phyloP scores from a whole-genome alignment of 495 filamentous ascomycete genomes.

The Physcia stellaris region DNA sequence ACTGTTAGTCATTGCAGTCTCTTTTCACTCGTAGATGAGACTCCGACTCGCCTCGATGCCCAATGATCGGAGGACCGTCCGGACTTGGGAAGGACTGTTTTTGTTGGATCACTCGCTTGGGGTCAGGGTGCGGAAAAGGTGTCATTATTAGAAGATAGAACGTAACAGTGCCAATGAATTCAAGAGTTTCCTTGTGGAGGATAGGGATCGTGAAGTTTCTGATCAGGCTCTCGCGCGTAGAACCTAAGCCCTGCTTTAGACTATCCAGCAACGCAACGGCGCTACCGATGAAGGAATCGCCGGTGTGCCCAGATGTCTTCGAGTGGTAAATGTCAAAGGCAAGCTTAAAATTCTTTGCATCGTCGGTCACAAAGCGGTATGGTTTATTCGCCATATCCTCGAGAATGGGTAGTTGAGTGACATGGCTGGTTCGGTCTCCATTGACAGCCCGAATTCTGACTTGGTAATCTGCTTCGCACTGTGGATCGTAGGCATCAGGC shows the following conservation, averaged over 20 bases:
- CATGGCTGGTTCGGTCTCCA: constrained; percentile 2
- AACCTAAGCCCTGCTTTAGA: constrained; percentile 11
- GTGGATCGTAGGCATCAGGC: neutral
- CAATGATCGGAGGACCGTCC: constrained; percentile 12
- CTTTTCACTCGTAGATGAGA: neutral
- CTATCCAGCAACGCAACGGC: constrained; percentile 11
- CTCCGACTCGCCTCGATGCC: constrained; percentile 17
- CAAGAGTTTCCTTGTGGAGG: constrained; percentile 14
- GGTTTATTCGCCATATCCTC: constrained; percentile 19
- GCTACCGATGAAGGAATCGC: constrained; percentile 10
- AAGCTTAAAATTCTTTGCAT: constrained; percentile 8
- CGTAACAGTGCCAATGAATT: constrained; percentile 19
- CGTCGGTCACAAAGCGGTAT: constrained; percentile 12
- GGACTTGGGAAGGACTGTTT: neutral
- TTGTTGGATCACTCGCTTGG: neutral
- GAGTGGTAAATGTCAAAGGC: constrained; percentile 15
- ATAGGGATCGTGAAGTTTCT: constrained; percentile 21
- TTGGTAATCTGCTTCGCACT: neutral
- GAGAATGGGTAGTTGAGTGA: constrained; percentile 17
- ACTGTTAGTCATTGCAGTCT: too few species aligned
- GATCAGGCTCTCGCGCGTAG: constrained; percentile 19
- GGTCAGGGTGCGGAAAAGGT: constrained; percentile 10
- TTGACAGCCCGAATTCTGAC: constrained; percentile 5
- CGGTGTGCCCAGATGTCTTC: neutral
- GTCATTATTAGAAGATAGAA: constrained; percentile 20